Conservation (phyloP, 2,329 filamentous ascomycete genomes). For the Penicillium sp. region DNA sequence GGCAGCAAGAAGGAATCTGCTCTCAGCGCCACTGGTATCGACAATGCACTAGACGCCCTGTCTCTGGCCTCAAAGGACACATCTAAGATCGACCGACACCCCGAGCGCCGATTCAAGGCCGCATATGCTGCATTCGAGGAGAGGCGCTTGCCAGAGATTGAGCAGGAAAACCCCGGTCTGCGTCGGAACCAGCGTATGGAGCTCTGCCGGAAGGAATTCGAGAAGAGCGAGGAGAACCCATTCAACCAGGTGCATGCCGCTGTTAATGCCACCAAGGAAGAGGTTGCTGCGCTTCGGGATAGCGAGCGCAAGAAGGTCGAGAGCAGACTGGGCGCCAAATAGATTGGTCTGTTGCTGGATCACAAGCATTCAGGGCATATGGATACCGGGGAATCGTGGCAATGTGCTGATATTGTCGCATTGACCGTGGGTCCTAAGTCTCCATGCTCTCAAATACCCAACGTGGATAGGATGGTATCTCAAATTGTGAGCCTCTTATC, state of each 20-base stretch:
- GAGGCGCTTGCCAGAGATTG: constrained; percentile 77
- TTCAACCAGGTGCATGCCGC: constrained; percentile 78
- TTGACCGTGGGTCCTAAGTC: background rate
- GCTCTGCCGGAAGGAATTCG: constrained; percentile 84
- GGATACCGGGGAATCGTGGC: background rate
- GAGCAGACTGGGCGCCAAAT: constrained; percentile 53
- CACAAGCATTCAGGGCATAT: background rate
- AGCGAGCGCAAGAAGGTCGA: constrained; percentile 74
- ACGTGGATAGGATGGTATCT: background rate
- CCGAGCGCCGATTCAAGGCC: constrained; percentile 81
- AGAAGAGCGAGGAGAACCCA: constrained; percentile 91
- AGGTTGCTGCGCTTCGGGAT: constrained; percentile 64
- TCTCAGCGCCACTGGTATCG: constrained; percentile 82
- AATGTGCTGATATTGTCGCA: constrained; percentile 14
- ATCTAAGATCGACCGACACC: constrained; percentile 79
- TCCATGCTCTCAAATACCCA: constrained; percentile 2
- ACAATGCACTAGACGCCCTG: constrained; percentile 87
- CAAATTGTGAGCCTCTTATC: background rate
- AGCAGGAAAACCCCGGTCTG: constrained; percentile 75
- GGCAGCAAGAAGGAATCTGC: constrained; percentile 51
- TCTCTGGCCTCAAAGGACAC: constrained; percentile 60
- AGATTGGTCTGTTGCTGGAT: constrained; percentile 6
- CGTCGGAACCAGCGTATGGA: constrained; percentile 81
- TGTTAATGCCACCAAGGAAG: constrained; percentile 77
- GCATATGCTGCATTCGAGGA: constrained; percentile 82